These are phyloP conservation scores for Camellia japonica DNA, from an alignment of 148 eudicot species.

Conservation along the genomic window DNA sequence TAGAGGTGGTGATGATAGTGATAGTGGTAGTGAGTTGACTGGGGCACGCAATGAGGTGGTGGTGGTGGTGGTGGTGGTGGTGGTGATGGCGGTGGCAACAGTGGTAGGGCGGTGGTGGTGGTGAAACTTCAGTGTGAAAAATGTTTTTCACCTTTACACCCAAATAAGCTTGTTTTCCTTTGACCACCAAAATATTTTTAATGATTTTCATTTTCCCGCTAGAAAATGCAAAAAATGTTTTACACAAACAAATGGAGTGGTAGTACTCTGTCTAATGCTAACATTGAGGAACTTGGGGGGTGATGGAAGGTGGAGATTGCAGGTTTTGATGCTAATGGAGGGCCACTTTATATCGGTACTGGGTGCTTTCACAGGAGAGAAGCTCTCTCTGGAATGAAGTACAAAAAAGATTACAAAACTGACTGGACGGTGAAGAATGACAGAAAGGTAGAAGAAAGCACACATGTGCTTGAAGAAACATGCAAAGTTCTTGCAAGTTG, in stretches of 20 bases:
- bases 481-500: conserved; percentile 13
- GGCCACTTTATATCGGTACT: conserved; percentile 14
- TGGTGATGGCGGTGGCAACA: too few relatives aligned
- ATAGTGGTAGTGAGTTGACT: too few relatives aligned
- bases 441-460: not conserved
- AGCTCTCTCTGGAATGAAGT: conserved; percentile 4
- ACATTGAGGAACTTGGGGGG: not conserved
- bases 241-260: not conserved
- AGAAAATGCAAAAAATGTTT: too few relatives aligned
- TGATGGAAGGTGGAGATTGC: conserved; percentile 9
- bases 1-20: too few relatives aligned
- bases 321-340: conserved; percentile 18
- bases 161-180: too few relatives aligned
- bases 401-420: not conserved
- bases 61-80: too few relatives aligned
- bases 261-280: not conserved
- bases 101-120: too few relatives aligned
- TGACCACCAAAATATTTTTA: too few relatives aligned
- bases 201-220: too few relatives aligned
- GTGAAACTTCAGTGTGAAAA: too few relatives aligned
- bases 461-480: not conserved
- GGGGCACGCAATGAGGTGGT: too few relatives aligned
- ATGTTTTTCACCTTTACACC: too few relatives aligned
- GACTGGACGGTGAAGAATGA: not conserved
- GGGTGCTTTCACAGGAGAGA: conserved; percentile 23